Base-by-base conservation (phyloP, 257 asterid species). In the Lithospermum erythrorhizon region DNA sequence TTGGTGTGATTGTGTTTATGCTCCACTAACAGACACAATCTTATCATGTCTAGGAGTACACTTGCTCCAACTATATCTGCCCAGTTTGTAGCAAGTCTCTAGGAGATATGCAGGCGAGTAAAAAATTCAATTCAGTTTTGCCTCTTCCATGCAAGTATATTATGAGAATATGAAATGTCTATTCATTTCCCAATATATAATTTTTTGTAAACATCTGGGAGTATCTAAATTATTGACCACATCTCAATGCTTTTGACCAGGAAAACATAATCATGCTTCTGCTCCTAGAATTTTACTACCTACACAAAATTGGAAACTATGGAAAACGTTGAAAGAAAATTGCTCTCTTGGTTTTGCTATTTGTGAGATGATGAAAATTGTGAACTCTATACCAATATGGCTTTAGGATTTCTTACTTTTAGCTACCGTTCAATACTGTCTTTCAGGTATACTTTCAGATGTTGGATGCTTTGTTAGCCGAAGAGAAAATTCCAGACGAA, bases 71-170 rank as follows among this genome's bases (percentile, higher is more conserved):
- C 74, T 89, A 89, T 61, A 79, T 78, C 65, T 89, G 97, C 75
- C 97, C 97, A 41, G 79, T 89, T 47, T 89, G 97, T 70, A 79
- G 97, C 89, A 89, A 89, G 82, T 83, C 95, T 25, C 85, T 89
- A 19, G 97, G 97, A 45, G 95, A 89, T 75, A 81, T 86, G 94
- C 86, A 80, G 95, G 97, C 86, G 59, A 68, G 88, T 69, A 61
- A 20, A 55, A 63, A 6, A 52, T 58, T 1, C 51, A 1, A 13
- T 19, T 53, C 41, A 58, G 63, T 55, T 19, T 53, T 54, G 20
- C 27, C 49, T 65, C 53, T 35, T 16, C 64, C 32, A 57, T 62
- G 56, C 57, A 18, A 37, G 55, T 58, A 60, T 29, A 37, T 65
- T 6, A 30, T 14, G 11, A 49, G 21, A 27, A 21, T 59, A 58